phyloP scores from a whole-genome alignment of 108 stramenopile genomes.

The Fragilaria crotonensis region DNA sequence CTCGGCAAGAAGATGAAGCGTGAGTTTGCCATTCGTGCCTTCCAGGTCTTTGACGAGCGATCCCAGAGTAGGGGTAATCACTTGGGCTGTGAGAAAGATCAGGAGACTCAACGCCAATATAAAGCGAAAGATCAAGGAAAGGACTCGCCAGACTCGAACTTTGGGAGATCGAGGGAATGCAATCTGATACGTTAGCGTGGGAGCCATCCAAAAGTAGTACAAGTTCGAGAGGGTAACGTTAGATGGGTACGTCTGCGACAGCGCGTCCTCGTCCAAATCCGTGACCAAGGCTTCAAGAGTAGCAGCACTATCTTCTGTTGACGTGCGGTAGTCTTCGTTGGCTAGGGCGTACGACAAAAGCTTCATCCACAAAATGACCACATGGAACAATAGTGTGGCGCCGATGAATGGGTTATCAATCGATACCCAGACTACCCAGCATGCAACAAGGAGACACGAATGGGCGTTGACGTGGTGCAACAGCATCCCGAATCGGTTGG shows the following conservation, averaged over 20 bases:
- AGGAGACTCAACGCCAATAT: slow-evolving; percentile 35
- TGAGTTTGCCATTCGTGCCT: slow-evolving; percentile 31
- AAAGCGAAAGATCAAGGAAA: slow-evolving; percentile 44
- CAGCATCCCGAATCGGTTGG: slow-evolving; percentile 41
- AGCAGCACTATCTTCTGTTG: slow-evolving; percentile 19
- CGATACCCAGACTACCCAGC: slow-evolving; percentile 57
- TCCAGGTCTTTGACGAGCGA: slow-evolving; percentile 55
- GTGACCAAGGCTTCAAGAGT: slow-evolving; percentile 43
- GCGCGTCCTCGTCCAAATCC: slow-evolving; percentile 43
- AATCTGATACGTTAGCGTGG: slow-evolving; percentile 84
- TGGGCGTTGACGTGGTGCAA: slow-evolving; percentile 64
- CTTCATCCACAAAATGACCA: slow-evolving; percentile 74
- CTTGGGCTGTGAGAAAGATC: slow-evolving; percentile 59
- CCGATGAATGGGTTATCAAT: slow-evolving; percentile 55
- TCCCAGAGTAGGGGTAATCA: slow-evolving; percentile 52
- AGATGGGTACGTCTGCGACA: slow-evolving; percentile 42
- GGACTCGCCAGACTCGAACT: slow-evolving; percentile 39
- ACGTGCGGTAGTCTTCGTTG: slow-evolving; percentile 62
- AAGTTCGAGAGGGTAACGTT: slow-evolving; percentile 70
- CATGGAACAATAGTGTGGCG: slow-evolving; percentile 45
- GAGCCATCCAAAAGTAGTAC: slow-evolving; percentile 82
- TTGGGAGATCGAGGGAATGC: slow-evolving; percentile 58
- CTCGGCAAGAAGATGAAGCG: slow-evolving; percentile 48
- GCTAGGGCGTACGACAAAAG: slow-evolving; percentile 68
- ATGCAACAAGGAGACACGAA: slow-evolving; percentile 30